phyloP scores from a whole-genome alignment of 208 protist species.

The Leishmania turanica region DNA sequence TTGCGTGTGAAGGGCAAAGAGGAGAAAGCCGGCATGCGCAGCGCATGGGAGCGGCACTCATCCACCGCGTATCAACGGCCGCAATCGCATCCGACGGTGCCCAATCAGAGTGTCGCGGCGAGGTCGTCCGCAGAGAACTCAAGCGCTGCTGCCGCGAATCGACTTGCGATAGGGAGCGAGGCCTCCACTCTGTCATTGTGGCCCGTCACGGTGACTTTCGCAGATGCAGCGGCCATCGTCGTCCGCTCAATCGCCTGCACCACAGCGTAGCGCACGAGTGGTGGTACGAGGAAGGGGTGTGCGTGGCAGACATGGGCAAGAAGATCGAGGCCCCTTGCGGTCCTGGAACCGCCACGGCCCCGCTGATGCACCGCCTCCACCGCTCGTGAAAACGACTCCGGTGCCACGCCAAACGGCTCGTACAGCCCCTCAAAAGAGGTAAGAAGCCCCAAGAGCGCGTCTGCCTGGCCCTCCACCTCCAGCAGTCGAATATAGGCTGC shows the following conservation, averaged over 20 bases:
- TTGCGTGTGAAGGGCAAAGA: not conserved
- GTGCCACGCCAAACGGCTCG: conserved; percentile 43
- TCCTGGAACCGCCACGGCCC: not conserved
- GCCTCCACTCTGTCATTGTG: not conserved
- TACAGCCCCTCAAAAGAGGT: conserved; percentile 48
- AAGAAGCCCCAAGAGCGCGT: conserved; percentile 23
- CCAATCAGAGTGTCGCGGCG: conserved; percentile 18
- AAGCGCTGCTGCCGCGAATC: not conserved
- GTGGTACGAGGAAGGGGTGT: conserved; percentile 22
- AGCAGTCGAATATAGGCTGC: conserved; percentile 31
- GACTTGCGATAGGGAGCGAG: not conserved
- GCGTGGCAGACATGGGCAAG: conserved; percentile 7
- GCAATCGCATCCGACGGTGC: not conserved
- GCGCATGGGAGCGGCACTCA: not conserved
- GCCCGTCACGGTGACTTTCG: not conserved
- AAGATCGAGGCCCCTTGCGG: not conserved
- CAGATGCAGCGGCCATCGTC: not conserved
- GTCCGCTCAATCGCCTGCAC: not conserved
- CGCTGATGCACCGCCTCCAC: too few species aligned
- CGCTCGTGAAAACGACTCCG: conserved; percentile 24
- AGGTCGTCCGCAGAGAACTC: conserved; percentile 30
- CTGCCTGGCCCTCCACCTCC: conserved; percentile 22
- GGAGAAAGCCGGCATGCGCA: not conserved
- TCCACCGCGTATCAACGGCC: not conserved
- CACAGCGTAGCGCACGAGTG: conserved; percentile 15